phyloP scores from a whole-genome alignment of 169 alveolate species.

The Miamiensis avidus region DNA sequence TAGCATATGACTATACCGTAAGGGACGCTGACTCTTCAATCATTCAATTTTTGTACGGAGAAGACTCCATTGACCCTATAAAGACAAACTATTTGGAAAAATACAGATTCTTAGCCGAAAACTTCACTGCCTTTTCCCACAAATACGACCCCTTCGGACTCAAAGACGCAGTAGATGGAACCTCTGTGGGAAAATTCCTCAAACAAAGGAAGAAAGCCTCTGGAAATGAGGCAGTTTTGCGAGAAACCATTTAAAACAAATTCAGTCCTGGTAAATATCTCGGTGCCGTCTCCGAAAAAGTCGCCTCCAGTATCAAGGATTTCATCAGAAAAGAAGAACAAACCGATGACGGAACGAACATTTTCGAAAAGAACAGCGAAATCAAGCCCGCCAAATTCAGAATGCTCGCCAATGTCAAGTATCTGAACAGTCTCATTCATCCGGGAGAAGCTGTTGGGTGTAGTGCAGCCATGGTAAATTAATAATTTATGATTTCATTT shows the following conservation, averaged over 20 bases:
- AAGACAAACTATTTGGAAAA: constrained; percentile 89
- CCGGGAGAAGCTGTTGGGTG: constrained; percentile 99
- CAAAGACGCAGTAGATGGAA: constrained; percentile 51
- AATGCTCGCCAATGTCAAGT: constrained; percentile 61
- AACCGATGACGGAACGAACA: constrained; percentile 1
- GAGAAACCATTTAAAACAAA: constrained; percentile 60
- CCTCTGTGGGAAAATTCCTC: constrained; percentile 43
- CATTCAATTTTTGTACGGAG: constrained; percentile 97
- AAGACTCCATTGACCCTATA: constrained; percentile 95
- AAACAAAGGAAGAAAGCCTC: constrained; percentile 39
- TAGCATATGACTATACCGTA: constrained; percentile 97
- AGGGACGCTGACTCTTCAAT: constrained; percentile 95
- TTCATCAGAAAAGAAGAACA: constrained; percentile 49
- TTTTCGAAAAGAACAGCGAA: background rate
- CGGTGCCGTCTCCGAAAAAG: constrained; percentile 65
- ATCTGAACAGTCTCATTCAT: constrained; percentile 81
- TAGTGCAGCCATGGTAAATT: constrained; percentile 88
- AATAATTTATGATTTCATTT: too few species aligned
- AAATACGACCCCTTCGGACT: constrained; percentile 63
- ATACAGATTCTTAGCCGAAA: constrained; percentile 80
- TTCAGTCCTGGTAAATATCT: constrained; percentile 54
- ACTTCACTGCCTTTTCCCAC: constrained; percentile 55
- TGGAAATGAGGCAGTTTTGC: constrained; percentile 35
- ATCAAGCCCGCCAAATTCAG: constrained; percentile 8
- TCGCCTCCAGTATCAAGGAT: constrained; percentile 24